Evolutionary conservation across 2,329 filamentous ascomycete genomes (phyloP).

Genomic region (Lasiodiplodia sp.): DNA sequence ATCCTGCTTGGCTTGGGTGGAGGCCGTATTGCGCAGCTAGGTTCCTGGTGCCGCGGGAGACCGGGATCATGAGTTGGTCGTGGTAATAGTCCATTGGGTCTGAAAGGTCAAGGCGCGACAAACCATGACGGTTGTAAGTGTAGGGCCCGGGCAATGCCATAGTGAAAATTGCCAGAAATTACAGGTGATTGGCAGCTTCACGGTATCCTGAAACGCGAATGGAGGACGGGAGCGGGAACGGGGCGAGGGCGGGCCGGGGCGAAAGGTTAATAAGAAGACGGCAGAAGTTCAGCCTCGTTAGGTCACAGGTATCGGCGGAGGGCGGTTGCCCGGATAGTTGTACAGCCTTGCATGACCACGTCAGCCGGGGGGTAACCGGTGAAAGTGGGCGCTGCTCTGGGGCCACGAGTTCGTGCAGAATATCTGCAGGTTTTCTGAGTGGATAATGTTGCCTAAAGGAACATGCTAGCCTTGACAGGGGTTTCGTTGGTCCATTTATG

Average conservation of each 20-base stretch:
- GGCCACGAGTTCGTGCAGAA: slow-evolving; percentile 12
- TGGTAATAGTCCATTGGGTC: background rate
- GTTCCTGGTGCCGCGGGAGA: background rate
- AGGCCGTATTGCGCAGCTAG: background rate
- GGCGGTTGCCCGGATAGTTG: background rate
- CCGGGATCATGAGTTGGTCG: background rate
- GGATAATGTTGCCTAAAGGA: slow-evolving; percentile 3
- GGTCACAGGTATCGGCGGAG: background rate
- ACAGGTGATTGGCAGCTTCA: background rate
- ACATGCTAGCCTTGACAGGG: background rate
- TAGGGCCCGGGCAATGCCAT: background rate
- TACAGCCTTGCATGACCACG: slow-evolving; percentile 21
- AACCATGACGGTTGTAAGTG: background rate
- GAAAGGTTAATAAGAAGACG: background rate
- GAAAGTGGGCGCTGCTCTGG: background rate
- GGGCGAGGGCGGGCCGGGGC: background rate
- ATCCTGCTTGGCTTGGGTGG: background rate
- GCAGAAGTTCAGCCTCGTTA: background rate
- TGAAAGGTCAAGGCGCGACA: background rate
- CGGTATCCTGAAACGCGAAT: background rate
- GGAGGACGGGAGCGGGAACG: background rate
- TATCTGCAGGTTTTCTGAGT: background rate
- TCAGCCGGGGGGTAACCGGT: background rate
- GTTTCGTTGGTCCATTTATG: background rate
- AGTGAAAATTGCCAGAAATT: background rate